Base-by-base conservation (phyloP, 805 yeast species). In the Wickerhamomyces chambardii region DNA sequence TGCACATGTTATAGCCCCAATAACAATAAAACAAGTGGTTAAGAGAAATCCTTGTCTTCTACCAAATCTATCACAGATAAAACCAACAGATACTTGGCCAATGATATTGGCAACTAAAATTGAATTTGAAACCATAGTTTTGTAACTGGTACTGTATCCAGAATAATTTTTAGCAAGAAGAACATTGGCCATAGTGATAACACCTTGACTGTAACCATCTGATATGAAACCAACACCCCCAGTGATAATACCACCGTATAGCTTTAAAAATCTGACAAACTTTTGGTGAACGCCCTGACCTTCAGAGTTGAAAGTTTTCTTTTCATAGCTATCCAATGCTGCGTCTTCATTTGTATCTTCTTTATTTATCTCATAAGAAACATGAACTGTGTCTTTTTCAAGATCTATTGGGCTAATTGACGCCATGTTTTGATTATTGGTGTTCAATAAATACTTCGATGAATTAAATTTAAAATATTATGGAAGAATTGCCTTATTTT, bases 21-120 rank as follows among this genome's bases (percentile, higher is more conserved):
- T 49, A 18, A 77, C 64, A 55, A 77, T 65, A 40, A 77, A 66
- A n/a, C 59, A 54, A 4, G 81, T 75, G 30, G 78, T 79, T 36
- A 69, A 63, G 22, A 75, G 61, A 40, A 77, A 69, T 33, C 79
- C 76, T 67, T 74, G 72, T 45, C 74, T 73, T 41, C 84, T 64
- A 29, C 80, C 79, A 41, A 75, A 54, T 41, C 68, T 66, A 51
- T 77, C 83, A 38, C 76, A 69, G 35, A 70, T 59, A 24, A 75
- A 38, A 24, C 84, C 84, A 42, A 77, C 68, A 15, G 55, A 45
- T 27, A 77, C 68, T 53, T 75, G 83, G 25, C 84, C 84, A 36
- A 71, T 59, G 41, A 77, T 73, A 17, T 78, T 75, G 31, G 80
- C 78, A 6, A 53, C 71, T 55, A 73, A 65, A 59, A 55, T 60